Conservation (phyloP, 2,329 filamentous ascomycete species). For the Colletotrichum noveboracense region DNA sequence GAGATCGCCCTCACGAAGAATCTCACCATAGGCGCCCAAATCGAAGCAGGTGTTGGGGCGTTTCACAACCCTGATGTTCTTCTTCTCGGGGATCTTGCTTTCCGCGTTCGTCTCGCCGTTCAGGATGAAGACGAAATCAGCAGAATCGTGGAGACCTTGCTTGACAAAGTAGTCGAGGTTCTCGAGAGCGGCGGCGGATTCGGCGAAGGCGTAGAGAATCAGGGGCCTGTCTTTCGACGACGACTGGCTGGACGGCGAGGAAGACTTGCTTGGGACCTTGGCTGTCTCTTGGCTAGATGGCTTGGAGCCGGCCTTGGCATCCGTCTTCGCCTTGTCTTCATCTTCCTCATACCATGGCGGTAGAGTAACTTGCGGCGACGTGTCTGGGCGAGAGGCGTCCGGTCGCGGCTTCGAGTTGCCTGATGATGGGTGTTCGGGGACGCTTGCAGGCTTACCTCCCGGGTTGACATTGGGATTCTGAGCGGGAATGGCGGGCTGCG, state of each 20-base stretch:
- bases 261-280: not conserved
- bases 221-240: slow-evolving; percentile 25
- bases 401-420: not conserved
- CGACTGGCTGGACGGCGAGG: not conserved
- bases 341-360: slow-evolving; percentile 4
- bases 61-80: slow-evolving; percentile 36
- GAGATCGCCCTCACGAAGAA: slow-evolving; percentile 33
- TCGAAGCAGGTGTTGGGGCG: slow-evolving; percentile 39
- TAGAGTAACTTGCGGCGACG: not conserved
- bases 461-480: not conserved
- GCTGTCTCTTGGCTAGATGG: not conserved
- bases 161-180: slow-evolving; percentile 41
- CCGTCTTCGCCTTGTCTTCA: not conserved
- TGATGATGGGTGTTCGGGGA: not conserved
- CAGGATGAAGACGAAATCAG: slow-evolving; percentile 45
- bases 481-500: not conserved
- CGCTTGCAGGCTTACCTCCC: not conserved
- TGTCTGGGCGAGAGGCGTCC: not conserved
- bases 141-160: slow-evolving; percentile 38
- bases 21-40: slow-evolving; percentile 38
- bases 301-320: not conserved
- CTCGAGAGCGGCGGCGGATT: slow-evolving; percentile 33
- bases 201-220: slow-evolving; percentile 40
- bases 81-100: slow-evolving; percentile 28
- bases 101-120: slow-evolving; percentile 35